phyloP scores from a whole-genome alignment of 306 rosid species.

The Leucaena leucocephala region DNA sequence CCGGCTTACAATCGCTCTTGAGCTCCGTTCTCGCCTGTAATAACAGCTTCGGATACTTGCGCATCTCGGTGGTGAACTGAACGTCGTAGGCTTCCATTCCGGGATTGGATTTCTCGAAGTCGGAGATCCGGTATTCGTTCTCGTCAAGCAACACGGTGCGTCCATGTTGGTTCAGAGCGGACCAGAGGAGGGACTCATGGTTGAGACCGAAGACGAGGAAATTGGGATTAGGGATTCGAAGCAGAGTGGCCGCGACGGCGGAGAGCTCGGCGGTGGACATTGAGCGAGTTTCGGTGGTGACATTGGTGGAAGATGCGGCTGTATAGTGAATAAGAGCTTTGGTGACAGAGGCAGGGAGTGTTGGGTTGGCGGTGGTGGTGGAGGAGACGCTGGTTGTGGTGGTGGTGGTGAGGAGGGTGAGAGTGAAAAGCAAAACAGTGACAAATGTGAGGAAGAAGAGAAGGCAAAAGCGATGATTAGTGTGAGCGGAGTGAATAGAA shows the following conservation, averaged over 20 bases:
- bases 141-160: constrained; percentile 81
- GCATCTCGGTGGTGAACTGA: constrained; percentile 64
- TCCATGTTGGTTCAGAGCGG: constrained; percentile 70
- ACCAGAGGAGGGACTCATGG: constrained; percentile 90
- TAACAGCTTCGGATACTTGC: constrained; percentile 51
- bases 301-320: constrained; percentile 35
- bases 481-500: constrained; percentile 50
- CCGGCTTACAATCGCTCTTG: constrained; percentile 67
- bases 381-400: constrained; percentile 25
- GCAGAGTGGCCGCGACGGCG: constrained; percentile 52
- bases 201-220: constrained; percentile 86
- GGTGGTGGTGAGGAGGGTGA: constrained; percentile 46
- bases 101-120: constrained; percentile 71
- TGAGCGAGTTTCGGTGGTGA: constrained; percentile 36
- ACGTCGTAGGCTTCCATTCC: constrained; percentile 86
- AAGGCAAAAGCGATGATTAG: constrained; percentile 57
- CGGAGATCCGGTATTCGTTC: constrained; percentile 67
- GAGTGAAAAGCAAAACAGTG: constrained; percentile 58
- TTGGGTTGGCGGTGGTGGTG: constrained; percentile 21
- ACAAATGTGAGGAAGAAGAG: constrained; percentile 62
- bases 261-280: constrained; percentile 59
- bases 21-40: constrained; percentile 42
- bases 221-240: constrained; percentile 53
- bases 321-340: constrained; percentile 85
- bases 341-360: constrained; percentile 59